Evolutionary conservation across 148 eudicot species (phyloP).

Genomic region (Chenopodium quinoa): DNA sequence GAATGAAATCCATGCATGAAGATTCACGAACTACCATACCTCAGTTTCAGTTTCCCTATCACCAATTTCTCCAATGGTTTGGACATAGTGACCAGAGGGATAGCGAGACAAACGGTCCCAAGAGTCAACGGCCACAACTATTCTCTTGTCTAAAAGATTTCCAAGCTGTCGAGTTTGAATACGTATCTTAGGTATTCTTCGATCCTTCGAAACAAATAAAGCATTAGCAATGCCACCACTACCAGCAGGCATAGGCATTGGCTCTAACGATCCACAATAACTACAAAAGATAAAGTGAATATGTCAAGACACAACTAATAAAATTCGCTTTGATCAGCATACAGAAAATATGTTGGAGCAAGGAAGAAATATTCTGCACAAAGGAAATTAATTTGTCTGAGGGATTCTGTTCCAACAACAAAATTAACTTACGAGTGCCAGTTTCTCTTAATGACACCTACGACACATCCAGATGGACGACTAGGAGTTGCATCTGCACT

Average conservation of each 20-base stretch:
- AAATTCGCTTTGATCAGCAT: not conserved
- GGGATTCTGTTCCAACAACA: constrained; percentile 1
- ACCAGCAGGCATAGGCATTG: constrained; percentile 98
- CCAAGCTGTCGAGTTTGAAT: constrained; percentile 96
- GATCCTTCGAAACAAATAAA: constrained; percentile 92
- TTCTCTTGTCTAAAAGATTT: constrained; percentile 90
- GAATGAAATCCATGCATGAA: constrained; percentile 11
- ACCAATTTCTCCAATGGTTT: constrained; percentile 88
- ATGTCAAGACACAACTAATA: constrained; percentile 6
- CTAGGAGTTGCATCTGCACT: constrained; percentile 36
- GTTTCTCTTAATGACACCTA: constrained; percentile 90
- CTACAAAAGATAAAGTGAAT: constrained; percentile 40
- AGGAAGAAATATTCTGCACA: not conserved
- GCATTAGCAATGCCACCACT: constrained; percentile 84
- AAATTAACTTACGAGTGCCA: constrained; percentile 90
- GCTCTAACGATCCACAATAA: constrained; percentile 97
- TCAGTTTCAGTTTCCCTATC: constrained; percentile 91
- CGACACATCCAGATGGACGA: constrained; percentile 87
- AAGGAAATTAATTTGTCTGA: not conserved
- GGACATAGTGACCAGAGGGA: constrained; percentile 95
- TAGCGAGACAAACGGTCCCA: constrained; percentile 92
- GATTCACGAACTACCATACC: constrained; percentile 41
- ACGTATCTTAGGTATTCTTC: constrained; percentile 91
- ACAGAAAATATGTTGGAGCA: not conserved
- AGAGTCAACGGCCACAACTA: constrained; percentile 91